Evolutionary conservation across 192 early-diverging fungal genomes (phyloP).

Genomic region (Umbelopsis vinacea): DNA sequence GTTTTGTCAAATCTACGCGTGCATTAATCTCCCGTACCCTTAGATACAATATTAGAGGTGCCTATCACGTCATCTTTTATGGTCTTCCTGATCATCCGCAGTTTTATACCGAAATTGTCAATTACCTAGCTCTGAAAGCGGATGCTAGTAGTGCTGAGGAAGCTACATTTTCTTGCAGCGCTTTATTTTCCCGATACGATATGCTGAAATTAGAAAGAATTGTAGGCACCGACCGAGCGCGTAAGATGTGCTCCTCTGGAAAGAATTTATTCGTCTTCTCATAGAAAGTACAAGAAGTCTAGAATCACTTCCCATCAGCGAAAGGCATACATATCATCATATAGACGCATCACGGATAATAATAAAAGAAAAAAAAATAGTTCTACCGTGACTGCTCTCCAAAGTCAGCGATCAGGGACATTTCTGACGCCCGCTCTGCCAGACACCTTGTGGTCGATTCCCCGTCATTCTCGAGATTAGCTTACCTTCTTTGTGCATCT

Average conservation of each 20-base stretch:
- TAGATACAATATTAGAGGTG: slow-evolving; percentile 82
- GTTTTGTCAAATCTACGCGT: neutral
- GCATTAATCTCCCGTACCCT: slow-evolving; percentile 3
- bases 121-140: slow-evolving; percentile 64
- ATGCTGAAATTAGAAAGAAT: slow-evolving; percentile 86
- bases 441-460: neutral
- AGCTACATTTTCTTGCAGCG: slow-evolving; percentile 64
- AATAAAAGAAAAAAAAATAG: neutral
- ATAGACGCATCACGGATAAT: neutral
- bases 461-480: neutral
- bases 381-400: neutral
- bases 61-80: slow-evolving; percentile 89
- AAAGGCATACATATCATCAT: neutral
- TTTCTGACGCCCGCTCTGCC: neutral
- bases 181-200: slow-evolving; percentile 83
- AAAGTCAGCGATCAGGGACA: neutral
- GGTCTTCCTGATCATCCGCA: slow-evolving; percentile 81
- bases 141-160: slow-evolving; percentile 52
- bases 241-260: slow-evolving; percentile 71
- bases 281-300: slow-evolving; percentile 12
- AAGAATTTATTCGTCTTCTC: slow-evolving; percentile 62
- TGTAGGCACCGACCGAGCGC: slow-evolving; percentile 77
- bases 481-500: neutral
- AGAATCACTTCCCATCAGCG: neutral
- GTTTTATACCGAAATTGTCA: slow-evolving; percentile 91